Percentiles rank a stretch among this genome's conserved stretches.
phyloP scores from a whole-genome alignment of 2,329 filamentous ascomycete species.

The Nothophaeocryptopus gaeumannii region DNA sequence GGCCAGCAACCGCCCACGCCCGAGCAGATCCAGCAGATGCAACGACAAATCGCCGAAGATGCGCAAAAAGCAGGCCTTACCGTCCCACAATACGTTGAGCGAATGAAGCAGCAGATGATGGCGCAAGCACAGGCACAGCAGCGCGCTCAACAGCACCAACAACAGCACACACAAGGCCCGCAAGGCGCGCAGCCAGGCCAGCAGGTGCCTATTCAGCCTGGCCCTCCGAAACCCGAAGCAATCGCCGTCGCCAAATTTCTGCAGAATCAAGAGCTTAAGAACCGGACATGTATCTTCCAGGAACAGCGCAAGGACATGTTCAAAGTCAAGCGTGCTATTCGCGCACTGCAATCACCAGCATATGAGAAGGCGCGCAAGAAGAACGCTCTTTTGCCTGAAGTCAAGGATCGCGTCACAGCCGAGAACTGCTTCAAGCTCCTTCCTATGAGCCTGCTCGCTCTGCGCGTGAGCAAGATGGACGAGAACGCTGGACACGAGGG shows the following conservation, averaged over 20 bases:
- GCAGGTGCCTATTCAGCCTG: slow-evolving; percentile 67
- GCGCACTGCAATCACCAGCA: slow-evolving; percentile 80
- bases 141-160: slow-evolving; percentile 34
- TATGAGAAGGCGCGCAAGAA: slow-evolving; percentile 87
- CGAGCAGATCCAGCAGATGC: slow-evolving; percentile 82
- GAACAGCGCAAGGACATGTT: slow-evolving; percentile 99
- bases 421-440: slow-evolving; percentile 95
- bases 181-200: slow-evolving; percentile 48
- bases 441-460: slow-evolving; percentile 86
- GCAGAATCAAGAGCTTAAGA: slow-evolving; percentile 78
- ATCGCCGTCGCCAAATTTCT: slow-evolving; percentile 88
- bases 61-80: slow-evolving; percentile 81
- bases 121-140: slow-evolving; percentile 52
- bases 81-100: slow-evolving; percentile 74
- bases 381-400: slow-evolving; percentile 82
- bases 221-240: slow-evolving; percentile 83
- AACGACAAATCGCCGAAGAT: slow-evolving; percentile 76
- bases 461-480: slow-evolving; percentile 82
- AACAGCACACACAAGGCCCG: slow-evolving; percentile 37
- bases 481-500: slow-evolving; percentile 73
- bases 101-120: slow-evolving; percentile 53
- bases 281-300: slow-evolving; percentile 85
- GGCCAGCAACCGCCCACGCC: slow-evolving; percentile 61
- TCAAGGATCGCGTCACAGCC: slow-evolving; percentile 82
- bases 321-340: slow-evolving; percentile 92